Base-by-base conservation (phyloP, 345 rosid genomes). In the Pseudoturritis turrita region DNA sequence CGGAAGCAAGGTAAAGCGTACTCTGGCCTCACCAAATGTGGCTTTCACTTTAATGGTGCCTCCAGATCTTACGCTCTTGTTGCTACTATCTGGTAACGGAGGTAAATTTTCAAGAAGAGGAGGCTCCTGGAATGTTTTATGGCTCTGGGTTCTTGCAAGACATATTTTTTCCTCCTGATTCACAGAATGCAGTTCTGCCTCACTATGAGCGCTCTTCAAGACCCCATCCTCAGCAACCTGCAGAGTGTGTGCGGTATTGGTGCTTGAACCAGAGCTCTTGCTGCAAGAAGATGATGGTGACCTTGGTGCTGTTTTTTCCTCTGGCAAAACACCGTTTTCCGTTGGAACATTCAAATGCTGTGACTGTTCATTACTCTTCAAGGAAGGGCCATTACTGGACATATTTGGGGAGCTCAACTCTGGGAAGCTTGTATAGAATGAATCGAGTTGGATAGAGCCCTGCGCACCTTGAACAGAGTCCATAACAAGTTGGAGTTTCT, bases 401-500 rank as follows among this genome's bases (percentile, higher is more conserved):
- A 71, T 14, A 26, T 78, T 80, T 22, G 94, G 89, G 63, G 89
- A 84, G 80, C 74, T 88, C 77, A 89, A 76, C 65, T 87, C 97
- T 4, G 96, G 98, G 86, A 94, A 94, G 78, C 87, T 83, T 71
- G 84, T 68, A 45, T 89, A 91, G 83, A 94, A 91, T 28, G 98
- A 87, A 29, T 86, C 91, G 2, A 91, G 83, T 68, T 83, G 92
- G 79, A 94, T 79, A 41, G 97, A 58, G 29, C 96, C 90, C 77
- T 91, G 83, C 15, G 87, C 87, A 61, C 99, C 99, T 83, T 89
- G 93, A 46, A 95, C 99, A 1, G 99, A 85, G 73, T 95, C 88
- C 7, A 95, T 89, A 61, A 95, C 97, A 8, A 80, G 86, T 69
- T 95, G 97, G 68, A 95, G 95, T 74, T 95, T 95, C 89, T 71